Evolutionary conservation across 139 green algal species (phyloP).

Genomic region (Diplosphaera chodatii): DNA sequence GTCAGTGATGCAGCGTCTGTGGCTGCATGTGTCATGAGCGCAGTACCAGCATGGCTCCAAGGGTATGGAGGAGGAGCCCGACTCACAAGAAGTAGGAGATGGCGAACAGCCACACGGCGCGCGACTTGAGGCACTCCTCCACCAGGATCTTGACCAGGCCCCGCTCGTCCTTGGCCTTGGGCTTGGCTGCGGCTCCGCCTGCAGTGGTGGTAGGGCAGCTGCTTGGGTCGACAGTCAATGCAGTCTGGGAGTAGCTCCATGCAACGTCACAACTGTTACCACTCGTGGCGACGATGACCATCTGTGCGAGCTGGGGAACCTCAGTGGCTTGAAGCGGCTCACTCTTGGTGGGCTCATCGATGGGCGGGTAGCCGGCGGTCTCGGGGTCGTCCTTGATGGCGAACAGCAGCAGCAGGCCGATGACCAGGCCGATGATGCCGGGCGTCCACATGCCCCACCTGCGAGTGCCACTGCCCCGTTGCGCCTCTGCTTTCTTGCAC

Average conservation of each 20-base stretch:
- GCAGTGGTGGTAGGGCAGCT: too few species aligned
- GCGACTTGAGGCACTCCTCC: slow-evolving; percentile 69
- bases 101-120: slow-evolving; percentile 69
- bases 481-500: too few species aligned
- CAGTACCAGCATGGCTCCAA: slow-evolving; percentile 2
- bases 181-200: background rate
- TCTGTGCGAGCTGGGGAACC: too few species aligned
- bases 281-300: too few species aligned
- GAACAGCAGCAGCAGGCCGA: slow-evolving; percentile 73
- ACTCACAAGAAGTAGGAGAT: slow-evolving; percentile 28
- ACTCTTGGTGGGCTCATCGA: slow-evolving; percentile 42
- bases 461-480: too few species aligned
- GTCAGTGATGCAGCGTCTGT: too few species aligned
- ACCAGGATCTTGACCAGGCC: slow-evolving; percentile 47
- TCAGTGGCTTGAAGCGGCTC: too few species aligned
- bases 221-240: too few species aligned
- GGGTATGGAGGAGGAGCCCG: too few species aligned
- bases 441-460: slow-evolving; percentile 92
- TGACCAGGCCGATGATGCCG: slow-evolving; percentile 72
- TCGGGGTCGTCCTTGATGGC: slow-evolving; percentile 78
- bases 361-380: slow-evolving; percentile 61
- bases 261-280: too few species aligned
- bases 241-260: too few species aligned
- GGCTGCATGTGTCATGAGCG: slow-evolving; percentile 25
- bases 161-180: slow-evolving; percentile 37